Conservation (phyloP, 306 rosid genomes). For the Lathyrus aphaca region DNA sequence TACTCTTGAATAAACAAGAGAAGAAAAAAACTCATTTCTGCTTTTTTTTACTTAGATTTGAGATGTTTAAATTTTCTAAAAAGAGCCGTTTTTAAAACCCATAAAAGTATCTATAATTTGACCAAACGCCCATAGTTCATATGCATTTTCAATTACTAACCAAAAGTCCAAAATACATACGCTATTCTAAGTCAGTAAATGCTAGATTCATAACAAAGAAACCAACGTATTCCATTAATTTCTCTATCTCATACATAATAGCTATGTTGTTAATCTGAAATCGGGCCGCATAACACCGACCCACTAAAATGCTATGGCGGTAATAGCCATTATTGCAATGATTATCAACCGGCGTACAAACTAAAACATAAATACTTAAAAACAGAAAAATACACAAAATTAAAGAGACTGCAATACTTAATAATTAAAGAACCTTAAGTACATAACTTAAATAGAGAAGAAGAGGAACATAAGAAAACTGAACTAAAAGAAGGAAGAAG, state of each 20-base stretch:
- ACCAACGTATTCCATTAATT: neutral
- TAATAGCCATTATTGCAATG: too few species aligned
- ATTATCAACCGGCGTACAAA: too few species aligned
- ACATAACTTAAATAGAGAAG: too few species aligned
- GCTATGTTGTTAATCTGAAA: too few species aligned
- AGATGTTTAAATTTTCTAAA: neutral
- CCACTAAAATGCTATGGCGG: too few species aligned
- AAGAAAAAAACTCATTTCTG: neutral
- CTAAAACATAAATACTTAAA: too few species aligned
- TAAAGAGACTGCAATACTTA: too few species aligned
- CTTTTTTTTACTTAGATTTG: neutral
- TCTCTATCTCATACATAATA: neutral
- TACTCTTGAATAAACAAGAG: neutral
- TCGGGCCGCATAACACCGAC: too few species aligned
- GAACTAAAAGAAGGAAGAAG: too few species aligned
- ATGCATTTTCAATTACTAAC: slow-evolving; percentile 6
- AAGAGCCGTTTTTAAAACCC: slow-evolving; percentile 1
- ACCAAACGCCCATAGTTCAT: neutral
- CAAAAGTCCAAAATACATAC: slow-evolving; percentile 7
- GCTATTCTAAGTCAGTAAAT: neutral
- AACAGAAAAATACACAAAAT: too few species aligned
- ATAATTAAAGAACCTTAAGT: too few species aligned
- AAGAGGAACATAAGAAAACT: too few species aligned
- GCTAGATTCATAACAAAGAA: slow-evolving; percentile 10
- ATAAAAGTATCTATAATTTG: neutral